Percentiles rank a stretch among this genome's conserved stretches.
Conservation (phyloP, 768 basidiomycete species). For the Phlebiopsis flavidoalba region DNA sequence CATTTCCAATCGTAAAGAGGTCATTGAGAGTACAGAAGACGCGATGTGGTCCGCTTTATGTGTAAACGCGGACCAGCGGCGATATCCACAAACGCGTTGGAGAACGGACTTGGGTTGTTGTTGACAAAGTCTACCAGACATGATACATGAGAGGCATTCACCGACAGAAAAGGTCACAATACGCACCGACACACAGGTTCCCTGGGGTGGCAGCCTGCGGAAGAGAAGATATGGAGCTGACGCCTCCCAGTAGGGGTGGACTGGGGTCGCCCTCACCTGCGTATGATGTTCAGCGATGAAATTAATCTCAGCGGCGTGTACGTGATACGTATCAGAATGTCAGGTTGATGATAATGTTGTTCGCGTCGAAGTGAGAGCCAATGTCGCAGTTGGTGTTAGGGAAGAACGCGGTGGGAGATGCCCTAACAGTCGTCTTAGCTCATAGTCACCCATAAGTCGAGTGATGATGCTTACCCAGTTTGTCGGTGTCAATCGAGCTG, state of each 20-base stretch:
- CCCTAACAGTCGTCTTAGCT: slow-evolving; percentile 35
- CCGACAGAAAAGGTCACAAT: not conserved
- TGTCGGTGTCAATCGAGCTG: slow-evolving; percentile 38
- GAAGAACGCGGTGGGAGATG: slow-evolving; percentile 54
- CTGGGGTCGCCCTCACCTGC: slow-evolving; percentile 57
- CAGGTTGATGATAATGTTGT: slow-evolving; percentile 67
- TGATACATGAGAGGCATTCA: not conserved
- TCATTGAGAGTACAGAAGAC: not conserved
- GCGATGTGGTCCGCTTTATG: not conserved
- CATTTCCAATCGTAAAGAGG: not conserved
- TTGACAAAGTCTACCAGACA: slow-evolving; percentile 48
- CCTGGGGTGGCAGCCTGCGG: slow-evolving; percentile 51
- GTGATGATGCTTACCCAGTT: slow-evolving; percentile 39
- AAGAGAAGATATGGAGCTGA: slow-evolving; percentile 31
- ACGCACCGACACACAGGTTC: slow-evolving; percentile 48
- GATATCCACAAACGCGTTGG: slow-evolving; percentile 69
- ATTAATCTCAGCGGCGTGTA: not conserved
- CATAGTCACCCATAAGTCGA: not conserved
- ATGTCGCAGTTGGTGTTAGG: slow-evolving; percentile 58
- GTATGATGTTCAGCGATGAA: not conserved
- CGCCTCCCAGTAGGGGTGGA: slow-evolving; percentile 56
- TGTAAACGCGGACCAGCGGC: slow-evolving; percentile 51
- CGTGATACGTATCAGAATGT: slow-evolving; percentile 69
- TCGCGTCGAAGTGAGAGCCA: slow-evolving; percentile 42
- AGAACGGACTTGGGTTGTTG: slow-evolving; percentile 62